These are phyloP conservation scores for Talaromyces atroroseus DNA, from an alignment of 2,329 filamentous ascomycete genomes.

Conservation along the genomic window DNA sequence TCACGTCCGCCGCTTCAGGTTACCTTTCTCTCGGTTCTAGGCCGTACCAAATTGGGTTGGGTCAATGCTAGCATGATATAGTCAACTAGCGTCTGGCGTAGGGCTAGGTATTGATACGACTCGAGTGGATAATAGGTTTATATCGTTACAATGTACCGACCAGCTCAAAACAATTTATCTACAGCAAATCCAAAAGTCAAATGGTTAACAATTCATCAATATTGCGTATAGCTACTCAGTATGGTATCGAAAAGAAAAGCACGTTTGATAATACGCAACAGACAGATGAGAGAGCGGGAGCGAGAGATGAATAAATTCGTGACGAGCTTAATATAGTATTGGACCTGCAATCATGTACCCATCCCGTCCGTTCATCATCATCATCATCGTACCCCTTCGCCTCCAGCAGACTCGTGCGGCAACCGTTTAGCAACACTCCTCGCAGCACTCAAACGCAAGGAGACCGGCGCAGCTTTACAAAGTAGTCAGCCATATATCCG, in stretches of 20 bases:
- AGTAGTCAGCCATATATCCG: neutral
- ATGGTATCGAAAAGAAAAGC: neutral
- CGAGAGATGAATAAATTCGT: neutral
- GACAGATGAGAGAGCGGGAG: neutral
- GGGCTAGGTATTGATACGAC: neutral
- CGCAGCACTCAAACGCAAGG: conserved; percentile 28
- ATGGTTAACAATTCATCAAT: neutral
- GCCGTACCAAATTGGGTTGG: too few species aligned
- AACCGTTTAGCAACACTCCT: conserved; percentile 26
- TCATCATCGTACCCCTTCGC: neutral
- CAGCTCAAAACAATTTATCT: neutral
- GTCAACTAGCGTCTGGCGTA: neutral
- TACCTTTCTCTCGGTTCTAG: conserved; percentile 45
- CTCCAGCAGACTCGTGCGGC: neutral
- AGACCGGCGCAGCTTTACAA: conserved; percentile 24
- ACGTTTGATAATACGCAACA: neutral
- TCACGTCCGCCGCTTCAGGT: conserved; percentile 20
- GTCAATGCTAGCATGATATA: neutral
- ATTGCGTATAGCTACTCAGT: neutral
- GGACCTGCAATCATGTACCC: neutral
- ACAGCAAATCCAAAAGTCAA: neutral
- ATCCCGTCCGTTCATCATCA: neutral
- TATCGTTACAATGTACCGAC: neutral
- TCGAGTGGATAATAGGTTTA: too few species aligned
- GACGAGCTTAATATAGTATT: neutral